Evolutionary conservation across 345 rosid species (phyloP), one percentile per base, ranked within the genome.

Genomic region (Crucihimalaya himalaica): DNA sequence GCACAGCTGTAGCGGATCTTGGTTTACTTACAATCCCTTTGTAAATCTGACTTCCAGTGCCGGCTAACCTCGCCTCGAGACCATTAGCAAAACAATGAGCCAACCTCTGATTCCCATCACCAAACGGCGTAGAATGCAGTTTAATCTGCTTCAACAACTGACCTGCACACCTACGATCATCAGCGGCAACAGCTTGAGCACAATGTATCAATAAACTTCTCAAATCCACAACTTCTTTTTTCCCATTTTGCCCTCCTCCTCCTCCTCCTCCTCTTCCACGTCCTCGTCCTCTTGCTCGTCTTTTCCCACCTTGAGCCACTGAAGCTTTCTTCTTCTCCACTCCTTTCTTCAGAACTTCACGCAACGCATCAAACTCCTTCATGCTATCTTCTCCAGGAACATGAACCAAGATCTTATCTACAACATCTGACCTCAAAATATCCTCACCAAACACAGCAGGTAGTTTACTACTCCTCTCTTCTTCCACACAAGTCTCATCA

Each of bases 161-260:
- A 71, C 77, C 80, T 14, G 96, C 87, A 75, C 79, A 86, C 55
- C 86, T 79, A 11, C 72, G 71, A 43, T 89, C 93, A 77, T 89
- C 89, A 18, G 87, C 75, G 4, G 99, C 97, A 81, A 89, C 86
- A 42, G 93, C 89, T 79, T 90, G 97, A 15, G 98, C 96, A 80
- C 98, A 96, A 54, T 79, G 84, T 78, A 88, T 84, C 76, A 92
- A 55, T 5, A 90, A 85, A 43, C 88, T 82, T 75, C 99, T 86
- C 78, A 92, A 83, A 79, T 96, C 99, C 67, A 92, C 87, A 52
- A 88, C 91, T 79, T 90, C 91, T 55, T 47, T 85, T 74, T 81
- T 89, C 69, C 79, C 86, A 21, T 60, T 82, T 39, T 78, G 85
- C 53, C 76, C 89, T 70, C 79, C 83, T 27, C 81, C 84, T 70